phyloP scores from a whole-genome alignment of 768 basidiomycete genomes.

The Chiua virens region DNA sequence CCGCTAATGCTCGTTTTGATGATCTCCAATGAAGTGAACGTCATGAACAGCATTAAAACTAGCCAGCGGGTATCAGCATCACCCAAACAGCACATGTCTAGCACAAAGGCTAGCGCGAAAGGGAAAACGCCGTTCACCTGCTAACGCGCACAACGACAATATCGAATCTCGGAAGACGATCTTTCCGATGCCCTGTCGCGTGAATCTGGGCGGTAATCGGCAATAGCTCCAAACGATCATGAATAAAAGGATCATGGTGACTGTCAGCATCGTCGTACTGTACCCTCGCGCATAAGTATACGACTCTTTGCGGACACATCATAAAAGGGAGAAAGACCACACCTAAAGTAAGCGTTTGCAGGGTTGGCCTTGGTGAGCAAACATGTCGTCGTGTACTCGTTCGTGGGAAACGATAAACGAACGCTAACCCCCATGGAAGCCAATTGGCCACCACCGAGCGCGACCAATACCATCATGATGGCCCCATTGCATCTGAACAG shows the following conservation, averaged over 20 bases:
- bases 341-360: conserved; percentile 20
- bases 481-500: conserved; percentile 8
- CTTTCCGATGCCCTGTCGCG: background rate
- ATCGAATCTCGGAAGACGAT: conserved; percentile 16
- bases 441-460: conserved; percentile 10
- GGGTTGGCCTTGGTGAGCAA: conserved; percentile 8
- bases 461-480: conserved; percentile 6
- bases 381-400: conserved; percentile 13
- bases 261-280: conserved; percentile 19
- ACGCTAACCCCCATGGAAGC: conserved; percentile 19
- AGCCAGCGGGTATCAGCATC: background rate
- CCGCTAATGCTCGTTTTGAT: conserved; percentile 6
- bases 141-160: conserved; percentile 3
- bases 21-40: conserved; percentile 9
- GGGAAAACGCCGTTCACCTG: background rate
- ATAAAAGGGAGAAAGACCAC: background rate
- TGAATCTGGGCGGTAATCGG: conserved; percentile 9
- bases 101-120: no score
- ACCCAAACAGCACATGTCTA: no score
- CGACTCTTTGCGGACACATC: background rate
- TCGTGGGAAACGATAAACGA: conserved; percentile 1
- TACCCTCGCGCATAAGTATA: background rate
- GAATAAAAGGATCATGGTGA: conserved; percentile 8
- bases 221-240: conserved; percentile 16
- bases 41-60: conserved; percentile 19